Conservation (phyloP, 106 monocot species). For the Agapanthus africanus region DNA sequence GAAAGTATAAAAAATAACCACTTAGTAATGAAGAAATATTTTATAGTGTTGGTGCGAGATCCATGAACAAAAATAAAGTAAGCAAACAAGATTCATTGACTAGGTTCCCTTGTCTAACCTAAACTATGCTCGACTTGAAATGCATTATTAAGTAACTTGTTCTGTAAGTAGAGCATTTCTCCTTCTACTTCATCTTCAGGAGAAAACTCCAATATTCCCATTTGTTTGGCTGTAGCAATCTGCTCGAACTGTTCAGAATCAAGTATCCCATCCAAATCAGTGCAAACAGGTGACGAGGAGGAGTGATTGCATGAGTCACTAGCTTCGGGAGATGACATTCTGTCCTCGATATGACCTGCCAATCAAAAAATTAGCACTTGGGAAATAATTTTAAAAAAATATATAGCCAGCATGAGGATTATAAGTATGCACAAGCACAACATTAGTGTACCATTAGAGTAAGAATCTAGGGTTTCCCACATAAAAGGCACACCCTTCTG, state of each 20-base stretch:
- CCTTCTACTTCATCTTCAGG: slow-evolving; percentile 97
- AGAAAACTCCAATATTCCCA: slow-evolving; percentile 38
- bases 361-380: slow-evolving; percentile 7
- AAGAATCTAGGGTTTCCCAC: slow-evolving; percentile 11
- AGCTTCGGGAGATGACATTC: neutral
- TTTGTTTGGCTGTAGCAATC: slow-evolving; percentile 26
- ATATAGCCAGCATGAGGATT: neutral
- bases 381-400: slow-evolving; percentile 7
- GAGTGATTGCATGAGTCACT: slow-evolving; percentile 3
- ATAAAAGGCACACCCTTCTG: slow-evolving; percentile 9
- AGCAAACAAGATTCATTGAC: too few relatives aligned
- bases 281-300: neutral
- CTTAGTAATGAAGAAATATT: neutral
- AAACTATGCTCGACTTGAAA: slow-evolving; percentile 40
- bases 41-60: too few relatives aligned
- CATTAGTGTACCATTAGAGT: slow-evolving; percentile 27
- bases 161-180: slow-evolving; percentile 77
- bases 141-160: slow-evolving; percentile 59
- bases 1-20: neutral
- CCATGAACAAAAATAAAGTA: too few relatives aligned
- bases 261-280: neutral
- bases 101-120: too few relatives aligned
- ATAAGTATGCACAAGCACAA: neutral
- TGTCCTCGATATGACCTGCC: slow-evolving; percentile 16
- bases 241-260: slow-evolving; percentile 6